Evolutionary conservation across 2,329 filamentous ascomycete genomes (phyloP), one percentile per base, ranked within the genome.

Genomic region (Didymella pinodella): DNA sequence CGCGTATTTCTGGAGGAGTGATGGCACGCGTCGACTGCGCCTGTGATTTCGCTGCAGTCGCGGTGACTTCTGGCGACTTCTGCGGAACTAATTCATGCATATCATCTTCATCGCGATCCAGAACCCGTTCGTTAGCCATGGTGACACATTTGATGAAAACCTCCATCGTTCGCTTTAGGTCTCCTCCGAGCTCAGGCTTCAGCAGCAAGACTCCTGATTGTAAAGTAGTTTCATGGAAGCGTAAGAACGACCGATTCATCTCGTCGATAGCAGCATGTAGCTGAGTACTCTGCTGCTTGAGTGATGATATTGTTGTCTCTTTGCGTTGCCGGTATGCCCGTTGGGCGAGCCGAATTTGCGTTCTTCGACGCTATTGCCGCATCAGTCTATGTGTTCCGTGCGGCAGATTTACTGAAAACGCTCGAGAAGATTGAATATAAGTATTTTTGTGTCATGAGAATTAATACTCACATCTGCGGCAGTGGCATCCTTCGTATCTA

Each of bases 301-400:
- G 82, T 0, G 86, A 86, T 28, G 86, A 84, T 55, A 96, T 94
- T 5, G 90, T 90, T 22, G 85, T 89, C 72, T 96, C 93, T 77
- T 96, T 96, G 50, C 93, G 88, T 69, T 90, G 87, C 16, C 93
- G 87, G 72, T 96, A 96, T 0, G 92, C 92, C 65, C 92, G 83
- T 75, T 96, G 93, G 2, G 93, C 93, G 54, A 94, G 84, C 25
- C 93, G 88, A 63, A 97, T 95, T 74, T 97, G 93, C 5, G 91
- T 94, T 54, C 93, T 86, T 51, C 93, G 89, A 62, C 92, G 89
- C 90, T 91, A 29, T 18, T 50, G 46, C 14, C 16, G 25, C 26
- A 12, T 59, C 14, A 59, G 56, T 29, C 12, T 28, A 10, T 12
- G 16, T 36, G 22, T 20, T 36, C 14, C 14, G 41, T 16, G 22